Percentiles rank a stretch among this genome's conserved stretches.
Conservation (phyloP, 2,329 filamentous ascomycete genomes). For the Stemphylium lycopersici region DNA sequence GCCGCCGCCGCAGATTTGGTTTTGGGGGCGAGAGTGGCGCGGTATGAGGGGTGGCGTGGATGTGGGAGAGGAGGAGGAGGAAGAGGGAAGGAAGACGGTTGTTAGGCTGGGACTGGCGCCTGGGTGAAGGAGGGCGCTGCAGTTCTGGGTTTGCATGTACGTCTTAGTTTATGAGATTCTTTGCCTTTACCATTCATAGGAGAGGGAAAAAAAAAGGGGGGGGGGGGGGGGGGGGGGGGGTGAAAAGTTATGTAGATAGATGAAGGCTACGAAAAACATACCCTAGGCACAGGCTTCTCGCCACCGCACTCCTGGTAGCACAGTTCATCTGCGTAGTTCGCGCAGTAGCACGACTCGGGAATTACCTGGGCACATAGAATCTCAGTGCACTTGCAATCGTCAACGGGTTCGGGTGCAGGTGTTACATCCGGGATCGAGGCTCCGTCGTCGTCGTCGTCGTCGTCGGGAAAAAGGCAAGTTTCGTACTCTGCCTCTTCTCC, state of each 20-base stretch:
- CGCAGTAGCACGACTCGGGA: conserved; percentile 41
- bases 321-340: conserved; percentile 26
- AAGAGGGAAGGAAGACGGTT: background rate
- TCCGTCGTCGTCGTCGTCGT: too few relatives aligned
- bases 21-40: conserved; percentile 17
- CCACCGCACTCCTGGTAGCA: conserved; percentile 37
- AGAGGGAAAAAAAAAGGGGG: too few relatives aligned
- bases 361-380: conserved; percentile 27
- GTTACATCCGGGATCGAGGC: background rate
- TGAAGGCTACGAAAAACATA: background rate
- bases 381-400: conserved; percentile 30
- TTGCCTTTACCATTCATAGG: too few relatives aligned
- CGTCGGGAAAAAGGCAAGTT: background rate
- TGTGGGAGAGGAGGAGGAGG: background rate
- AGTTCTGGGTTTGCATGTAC: too few relatives aligned
- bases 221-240: too few relatives aligned
- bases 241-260: too few relatives aligned
- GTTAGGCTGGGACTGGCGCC: background rate
- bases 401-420: background rate
- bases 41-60: background rate
- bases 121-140: background rate
- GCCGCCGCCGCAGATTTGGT: conserved; percentile 36
- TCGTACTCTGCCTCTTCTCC: conserved; percentile 4
- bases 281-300: conserved; percentile 11
- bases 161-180: too few relatives aligned